Evolutionary conservation across 2,329 filamentous ascomycete species (phyloP).

Genomic region (Chaetomium strumarium): DNA sequence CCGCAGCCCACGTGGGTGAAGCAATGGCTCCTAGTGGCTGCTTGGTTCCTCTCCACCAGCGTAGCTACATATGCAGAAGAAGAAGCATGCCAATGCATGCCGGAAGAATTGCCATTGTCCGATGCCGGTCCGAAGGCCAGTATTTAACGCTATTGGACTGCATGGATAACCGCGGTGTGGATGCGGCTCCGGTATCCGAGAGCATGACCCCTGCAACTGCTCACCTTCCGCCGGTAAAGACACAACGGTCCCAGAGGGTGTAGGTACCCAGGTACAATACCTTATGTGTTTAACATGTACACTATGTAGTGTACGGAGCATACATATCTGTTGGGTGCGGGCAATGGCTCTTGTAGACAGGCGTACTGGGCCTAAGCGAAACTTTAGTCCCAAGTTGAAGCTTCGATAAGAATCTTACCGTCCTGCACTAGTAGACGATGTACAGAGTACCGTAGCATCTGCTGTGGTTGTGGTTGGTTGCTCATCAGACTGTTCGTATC

Average conservation of each 20-base stretch:
- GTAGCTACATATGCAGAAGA: not conserved
- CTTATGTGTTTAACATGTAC: too few species aligned
- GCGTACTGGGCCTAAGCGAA: too few species aligned
- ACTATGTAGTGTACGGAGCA: too few species aligned
- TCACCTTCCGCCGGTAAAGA: not conserved
- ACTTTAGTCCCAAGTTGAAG: too few species aligned
- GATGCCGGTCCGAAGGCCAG: not conserved
- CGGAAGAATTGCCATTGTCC: conserved; percentile 1
- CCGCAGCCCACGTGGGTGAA: conserved; percentile 1
- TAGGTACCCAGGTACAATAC: too few species aligned
- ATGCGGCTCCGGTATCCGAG: not conserved
- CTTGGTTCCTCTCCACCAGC: not conserved
- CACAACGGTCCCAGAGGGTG: too few species aligned
- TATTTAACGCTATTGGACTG: not conserved
- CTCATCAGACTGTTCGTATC: not conserved
- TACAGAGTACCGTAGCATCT: too few species aligned
- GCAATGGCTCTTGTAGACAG: too few species aligned
- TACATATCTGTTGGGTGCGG: too few species aligned
- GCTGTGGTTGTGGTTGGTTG: conserved; percentile 5
- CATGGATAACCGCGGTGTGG: not conserved
- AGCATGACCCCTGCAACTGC: not conserved
- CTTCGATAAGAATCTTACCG: too few species aligned
- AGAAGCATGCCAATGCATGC: not conserved
- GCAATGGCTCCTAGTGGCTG: not conserved
- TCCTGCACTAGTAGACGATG: not conserved